Evolutionary conservation across 148 eudicot genomes (phyloP).

Genomic region (Persicaria maculosa): DNA sequence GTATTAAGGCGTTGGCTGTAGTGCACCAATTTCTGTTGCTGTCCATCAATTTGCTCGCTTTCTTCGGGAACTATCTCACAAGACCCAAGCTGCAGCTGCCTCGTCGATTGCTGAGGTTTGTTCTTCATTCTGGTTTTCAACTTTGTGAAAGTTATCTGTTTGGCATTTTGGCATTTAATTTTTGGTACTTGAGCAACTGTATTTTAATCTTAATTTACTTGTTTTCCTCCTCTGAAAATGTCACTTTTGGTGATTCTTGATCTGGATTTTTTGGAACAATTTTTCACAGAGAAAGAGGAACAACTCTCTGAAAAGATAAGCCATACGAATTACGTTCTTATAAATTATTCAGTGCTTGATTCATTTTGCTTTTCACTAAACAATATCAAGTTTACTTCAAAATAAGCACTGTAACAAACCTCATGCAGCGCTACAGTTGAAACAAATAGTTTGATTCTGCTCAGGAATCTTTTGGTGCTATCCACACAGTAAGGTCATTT

Average conservation of each 20-base stretch:
- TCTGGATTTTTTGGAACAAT: too few species aligned
- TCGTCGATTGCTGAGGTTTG: constrained; percentile 91
- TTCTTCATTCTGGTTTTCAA: constrained; percentile 1
- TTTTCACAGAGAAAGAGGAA: too few species aligned
- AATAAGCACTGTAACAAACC: neutral
- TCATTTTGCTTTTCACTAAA: too few species aligned
- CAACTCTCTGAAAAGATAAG: too few species aligned
- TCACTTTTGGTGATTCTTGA: too few species aligned
- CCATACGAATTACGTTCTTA: too few species aligned
- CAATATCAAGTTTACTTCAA: too few species aligned
- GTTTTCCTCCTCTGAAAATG: too few species aligned
- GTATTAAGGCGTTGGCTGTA: constrained; percentile 66
- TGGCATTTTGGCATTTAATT: neutral
- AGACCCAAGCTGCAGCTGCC: constrained; percentile 95
- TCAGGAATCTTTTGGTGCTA: constrained; percentile 90
- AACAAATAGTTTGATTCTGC: neutral
- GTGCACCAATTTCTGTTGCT: constrained; percentile 71
- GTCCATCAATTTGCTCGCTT: constrained; percentile 81
- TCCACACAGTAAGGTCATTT: constrained; percentile 89
- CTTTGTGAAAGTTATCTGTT: too few species aligned
- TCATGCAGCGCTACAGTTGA: neutral
- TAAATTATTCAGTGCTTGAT: too few species aligned
- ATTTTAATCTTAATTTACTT: too few species aligned
- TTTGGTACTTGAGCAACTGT: too few species aligned
- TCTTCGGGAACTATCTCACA: constrained; percentile 76